Percentiles rank a stretch among this genome's conserved stretches.
Conservation (phyloP, 2,329 filamentous ascomycete species). For the Microcyclospora pomicola region DNA sequence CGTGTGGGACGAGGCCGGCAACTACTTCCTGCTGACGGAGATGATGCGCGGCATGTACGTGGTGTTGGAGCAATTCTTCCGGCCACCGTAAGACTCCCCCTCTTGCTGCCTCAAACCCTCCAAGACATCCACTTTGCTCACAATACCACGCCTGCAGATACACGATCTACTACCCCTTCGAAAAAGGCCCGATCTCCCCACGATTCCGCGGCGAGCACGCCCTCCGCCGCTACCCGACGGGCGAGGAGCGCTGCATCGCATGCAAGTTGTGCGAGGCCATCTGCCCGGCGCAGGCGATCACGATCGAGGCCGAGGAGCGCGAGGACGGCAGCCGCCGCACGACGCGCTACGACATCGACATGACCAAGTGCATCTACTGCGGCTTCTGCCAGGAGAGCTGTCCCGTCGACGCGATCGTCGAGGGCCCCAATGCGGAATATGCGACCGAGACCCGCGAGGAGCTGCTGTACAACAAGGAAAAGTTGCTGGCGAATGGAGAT, state of each 20-base stretch:
- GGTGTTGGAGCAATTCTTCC: constrained; percentile 92
- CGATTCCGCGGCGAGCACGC: constrained; percentile 98
- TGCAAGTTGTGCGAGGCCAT: constrained; percentile 99
- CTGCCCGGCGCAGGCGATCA: constrained; percentile 96
- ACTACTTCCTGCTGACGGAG: constrained; percentile 91
- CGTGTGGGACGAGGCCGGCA: constrained; percentile 69
- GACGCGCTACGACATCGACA: constrained; percentile 97
- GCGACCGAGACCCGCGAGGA: constrained; percentile 76
- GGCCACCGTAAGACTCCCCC: constrained; percentile 66
- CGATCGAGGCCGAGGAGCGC: constrained; percentile 96
- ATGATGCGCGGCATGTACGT: constrained; percentile 98
- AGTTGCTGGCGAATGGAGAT: constrained; percentile 34
- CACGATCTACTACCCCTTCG: constrained; percentile 97
- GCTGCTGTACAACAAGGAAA: constrained; percentile 94
- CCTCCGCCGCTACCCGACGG: constrained; percentile 86
- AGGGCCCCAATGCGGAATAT: constrained; percentile 61
- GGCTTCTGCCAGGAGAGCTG: constrained; percentile 98
- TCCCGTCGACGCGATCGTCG: constrained; percentile 88
- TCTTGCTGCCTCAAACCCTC: neutral
- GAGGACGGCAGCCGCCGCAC: constrained; percentile 90
- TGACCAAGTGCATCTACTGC: constrained; percentile 99
- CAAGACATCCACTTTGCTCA: constrained; percentile 3
- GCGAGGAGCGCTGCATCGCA: constrained; percentile 97
- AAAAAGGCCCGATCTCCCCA: constrained; percentile 96
- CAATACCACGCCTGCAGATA: constrained; percentile 55